Base-by-base conservation (phyloP, 441 rosid species). In the Eutrema salsugineum region DNA sequence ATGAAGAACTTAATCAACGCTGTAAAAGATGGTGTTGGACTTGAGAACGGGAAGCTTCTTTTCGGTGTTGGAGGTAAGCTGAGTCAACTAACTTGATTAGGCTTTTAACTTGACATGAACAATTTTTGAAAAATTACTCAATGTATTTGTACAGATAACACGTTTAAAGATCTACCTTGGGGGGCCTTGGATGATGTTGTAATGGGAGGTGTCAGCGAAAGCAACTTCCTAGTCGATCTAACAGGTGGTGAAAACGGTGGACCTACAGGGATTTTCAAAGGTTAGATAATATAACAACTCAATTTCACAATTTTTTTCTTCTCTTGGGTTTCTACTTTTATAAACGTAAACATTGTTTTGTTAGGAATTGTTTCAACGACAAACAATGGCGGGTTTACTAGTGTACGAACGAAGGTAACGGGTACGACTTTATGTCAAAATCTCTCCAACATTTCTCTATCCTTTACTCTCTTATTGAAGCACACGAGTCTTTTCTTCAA, bases 181-280 rank as follows among this genome's bases (percentile, higher is more conserved):
- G 97, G 98, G 43, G 87, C 98, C 71, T 82, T 91, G 71, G 97
- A 94, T 79, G 98, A 94, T 80, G 93, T 94, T 64, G 97, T 94
- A 27, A 94, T 94, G 98, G 97, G 97, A 44, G 98, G 96, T 27
- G 93, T 91, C 61, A 94, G 98, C 33, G 83, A 89, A 83, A 94
- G 98, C 70, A 80, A 80, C 20, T 90, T 91, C 76, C 64, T 73
- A 63, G 80, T 87, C 42, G 91, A 84, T 75, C 79, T 73, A 16
- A 85, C 82, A 1, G 85, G 91, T 36, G 94, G 97, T 54, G 98
- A 91, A 81, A 77, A 82, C 54, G 88, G 87, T 64, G 87, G 81
- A 79, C 90, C 91, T 55, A 83, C 87, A 1, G 97, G 93, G 14
- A 7, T 88, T 62, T 94, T 91, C 70, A 85, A 83, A 87, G 99